These are phyloP conservation scores for Ascochyta pisi DNA, from an alignment of 2,329 filamentous ascomycete species.

Conservation along the genomic window DNA sequence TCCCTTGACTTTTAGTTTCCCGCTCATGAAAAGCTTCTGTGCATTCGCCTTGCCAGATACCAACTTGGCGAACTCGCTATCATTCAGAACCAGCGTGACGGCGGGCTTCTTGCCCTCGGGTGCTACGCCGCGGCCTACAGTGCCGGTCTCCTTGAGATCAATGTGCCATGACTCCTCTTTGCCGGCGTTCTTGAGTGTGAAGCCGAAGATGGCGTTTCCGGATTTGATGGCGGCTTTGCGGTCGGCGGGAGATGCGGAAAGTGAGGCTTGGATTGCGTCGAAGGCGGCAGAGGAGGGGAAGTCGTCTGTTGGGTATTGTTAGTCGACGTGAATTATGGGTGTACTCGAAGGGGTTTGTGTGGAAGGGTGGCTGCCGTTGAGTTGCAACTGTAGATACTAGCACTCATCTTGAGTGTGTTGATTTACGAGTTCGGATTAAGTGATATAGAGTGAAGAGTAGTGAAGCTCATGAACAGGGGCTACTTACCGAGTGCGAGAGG, in stretches of 20 bases:
- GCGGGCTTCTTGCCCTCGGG: constrained; percentile 78
- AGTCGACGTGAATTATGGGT: background rate
- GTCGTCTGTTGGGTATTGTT: constrained; percentile 50
- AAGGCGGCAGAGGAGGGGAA: constrained; percentile 93
- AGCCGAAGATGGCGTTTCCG: constrained; percentile 85
- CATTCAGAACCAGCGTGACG: constrained; percentile 84
- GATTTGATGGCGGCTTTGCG: constrained; percentile 89
- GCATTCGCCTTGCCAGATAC: constrained; percentile 89
- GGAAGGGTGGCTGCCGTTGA: no score
- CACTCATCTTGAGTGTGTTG: no score
- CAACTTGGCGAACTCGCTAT: constrained; percentile 85
- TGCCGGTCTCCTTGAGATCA: constrained; percentile 89
- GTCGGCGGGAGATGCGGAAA: constrained; percentile 72
- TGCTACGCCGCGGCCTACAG: constrained; percentile 76
- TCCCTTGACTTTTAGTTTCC: constrained; percentile 97
- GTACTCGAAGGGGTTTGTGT: no score
- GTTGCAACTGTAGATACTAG: no score
- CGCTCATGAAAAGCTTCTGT: constrained; percentile 95
- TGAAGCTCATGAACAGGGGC: background rate
- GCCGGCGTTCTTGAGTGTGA: constrained; percentile 89
- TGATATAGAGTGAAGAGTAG: background rate
- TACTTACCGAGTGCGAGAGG: constrained; percentile 42
- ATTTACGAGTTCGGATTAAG: no score
- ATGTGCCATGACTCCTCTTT: constrained; percentile 90
- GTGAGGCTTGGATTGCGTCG: constrained; percentile 79